Evolutionary conservation across 169 alveolate species (phyloP).

Genomic region (Cryptosporidium meleagridis): DNA sequence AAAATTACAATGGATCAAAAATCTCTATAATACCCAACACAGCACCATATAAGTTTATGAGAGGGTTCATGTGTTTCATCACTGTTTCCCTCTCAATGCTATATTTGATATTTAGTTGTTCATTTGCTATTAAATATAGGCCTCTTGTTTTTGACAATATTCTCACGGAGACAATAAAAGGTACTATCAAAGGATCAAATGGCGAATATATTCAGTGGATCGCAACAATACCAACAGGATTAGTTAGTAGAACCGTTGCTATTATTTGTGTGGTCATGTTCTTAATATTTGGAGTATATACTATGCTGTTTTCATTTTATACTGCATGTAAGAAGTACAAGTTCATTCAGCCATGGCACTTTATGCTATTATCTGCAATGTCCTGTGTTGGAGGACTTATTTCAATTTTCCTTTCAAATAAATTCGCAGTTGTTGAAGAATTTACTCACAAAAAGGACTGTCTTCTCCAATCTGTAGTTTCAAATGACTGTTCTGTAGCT

Average conservation of each 20-base stretch:
- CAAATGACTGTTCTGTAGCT: slow-evolving; percentile 69
- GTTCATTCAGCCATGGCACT: slow-evolving; percentile 70
- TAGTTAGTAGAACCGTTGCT: slow-evolving; percentile 62
- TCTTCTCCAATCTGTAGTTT: slow-evolving; percentile 58
- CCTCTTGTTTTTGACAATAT: slow-evolving; percentile 63
- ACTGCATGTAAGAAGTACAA: slow-evolving; percentile 69
- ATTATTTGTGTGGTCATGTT: slow-evolving; percentile 59
- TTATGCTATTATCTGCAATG: slow-evolving; percentile 26
- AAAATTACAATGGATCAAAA: slow-evolving; percentile 7
- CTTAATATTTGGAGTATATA: slow-evolving; percentile 44
- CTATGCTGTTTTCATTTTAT: slow-evolving; percentile 39
- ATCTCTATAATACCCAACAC: slow-evolving; percentile 53
- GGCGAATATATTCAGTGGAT: slow-evolving; percentile 67
- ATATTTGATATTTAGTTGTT: slow-evolving; percentile 58
- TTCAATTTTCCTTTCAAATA: slow-evolving; percentile 57
- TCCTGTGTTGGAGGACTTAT: slow-evolving; percentile 65
- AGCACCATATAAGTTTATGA: slow-evolving; percentile 35
- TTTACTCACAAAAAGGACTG: slow-evolving; percentile 46
- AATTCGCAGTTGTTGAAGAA: slow-evolving; percentile 15
- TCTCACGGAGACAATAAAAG: slow-evolving; percentile 47
- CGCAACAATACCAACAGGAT: slow-evolving; percentile 63
- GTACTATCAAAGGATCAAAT: slow-evolving; percentile 59
- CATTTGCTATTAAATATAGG: slow-evolving; percentile 54
- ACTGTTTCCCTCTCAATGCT: slow-evolving; percentile 26
- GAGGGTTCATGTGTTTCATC: slow-evolving; percentile 54